Conservation (phyloP, 2,329 filamentous ascomycete genomes). For the Clarireedia sp. region DNA sequence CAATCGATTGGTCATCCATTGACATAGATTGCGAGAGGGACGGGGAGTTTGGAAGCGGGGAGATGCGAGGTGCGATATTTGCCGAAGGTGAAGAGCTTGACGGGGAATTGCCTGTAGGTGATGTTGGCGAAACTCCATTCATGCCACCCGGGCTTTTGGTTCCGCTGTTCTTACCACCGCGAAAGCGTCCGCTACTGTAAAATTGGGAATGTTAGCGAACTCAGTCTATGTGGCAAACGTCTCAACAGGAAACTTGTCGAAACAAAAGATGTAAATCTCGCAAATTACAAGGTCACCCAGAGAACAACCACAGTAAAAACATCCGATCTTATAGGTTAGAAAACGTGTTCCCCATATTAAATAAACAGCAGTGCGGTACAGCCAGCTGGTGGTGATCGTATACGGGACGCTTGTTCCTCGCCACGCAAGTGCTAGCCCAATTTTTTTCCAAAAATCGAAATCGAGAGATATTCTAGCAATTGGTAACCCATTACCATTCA, state of each 20-base stretch:
- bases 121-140: conserved; percentile 40
- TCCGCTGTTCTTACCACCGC: conserved; percentile 44
- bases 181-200: conserved; percentile 49
- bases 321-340: no score
- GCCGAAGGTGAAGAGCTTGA: conserved; percentile 41
- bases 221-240: neutral
- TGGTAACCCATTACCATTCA: neutral
- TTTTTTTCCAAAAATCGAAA: neutral
- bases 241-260: neutral
- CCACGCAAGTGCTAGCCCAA: no score
- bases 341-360: no score
- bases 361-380: no score
- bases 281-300: neutral
- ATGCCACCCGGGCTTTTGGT: conserved; percentile 44
- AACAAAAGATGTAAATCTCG: neutral
- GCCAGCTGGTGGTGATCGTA: no score
- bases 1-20: conserved; percentile 47
- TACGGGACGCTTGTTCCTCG: no score
- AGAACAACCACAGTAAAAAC: no score
- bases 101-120: conserved; percentile 38
- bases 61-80: conserved; percentile 49
- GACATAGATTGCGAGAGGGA: conserved; percentile 60
- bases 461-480: no score
- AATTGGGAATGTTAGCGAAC: conserved; percentile 20
- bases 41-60: conserved; percentile 55